These are phyloP conservation scores for Yamadazyma oceani DNA, from an alignment of 1,139 yeast genomes.

Conservation along the genomic window DNA sequence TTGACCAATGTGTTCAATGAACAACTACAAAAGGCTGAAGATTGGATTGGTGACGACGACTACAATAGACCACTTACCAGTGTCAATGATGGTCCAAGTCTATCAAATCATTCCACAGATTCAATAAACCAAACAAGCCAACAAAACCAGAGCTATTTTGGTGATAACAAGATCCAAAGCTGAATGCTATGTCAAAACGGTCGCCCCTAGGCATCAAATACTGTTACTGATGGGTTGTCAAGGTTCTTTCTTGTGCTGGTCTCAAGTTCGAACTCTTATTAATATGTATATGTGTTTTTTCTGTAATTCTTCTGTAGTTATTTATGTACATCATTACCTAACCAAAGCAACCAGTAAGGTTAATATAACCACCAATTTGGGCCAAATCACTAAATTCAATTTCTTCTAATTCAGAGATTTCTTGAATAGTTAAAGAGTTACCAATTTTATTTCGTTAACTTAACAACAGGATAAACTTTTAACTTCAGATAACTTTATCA, in stretches of 20 bases:
- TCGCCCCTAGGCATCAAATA: too few relatives aligned
- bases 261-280: too few relatives aligned
- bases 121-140: neutral
- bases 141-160: neutral
- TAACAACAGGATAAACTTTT: slow-evolving; percentile 77
- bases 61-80: neutral
- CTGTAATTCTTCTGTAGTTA: too few relatives aligned
- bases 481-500: slow-evolving; percentile 73
- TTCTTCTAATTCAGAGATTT: slow-evolving; percentile 71
- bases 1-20: slow-evolving; percentile 83
- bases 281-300: too few relatives aligned
- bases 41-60: slow-evolving; percentile 63
- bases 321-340: too few relatives aligned
- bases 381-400: slow-evolving; percentile 71
- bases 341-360: slow-evolving; percentile 75
- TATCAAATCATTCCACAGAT: neutral
- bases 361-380: slow-evolving; percentile 82
- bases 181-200: too few relatives aligned
- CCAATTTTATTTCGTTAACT: slow-evolving; percentile 66
- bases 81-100: neutral
- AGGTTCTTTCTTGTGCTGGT: too few relatives aligned
- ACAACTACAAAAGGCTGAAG: slow-evolving; percentile 79
- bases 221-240: too few relatives aligned
- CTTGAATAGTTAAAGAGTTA: slow-evolving; percentile 73
- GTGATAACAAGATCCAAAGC: slow-evolving; percentile 14